Conservation (phyloP, 768 basidiomycete genomes). For the Lactarius indigo region DNA sequence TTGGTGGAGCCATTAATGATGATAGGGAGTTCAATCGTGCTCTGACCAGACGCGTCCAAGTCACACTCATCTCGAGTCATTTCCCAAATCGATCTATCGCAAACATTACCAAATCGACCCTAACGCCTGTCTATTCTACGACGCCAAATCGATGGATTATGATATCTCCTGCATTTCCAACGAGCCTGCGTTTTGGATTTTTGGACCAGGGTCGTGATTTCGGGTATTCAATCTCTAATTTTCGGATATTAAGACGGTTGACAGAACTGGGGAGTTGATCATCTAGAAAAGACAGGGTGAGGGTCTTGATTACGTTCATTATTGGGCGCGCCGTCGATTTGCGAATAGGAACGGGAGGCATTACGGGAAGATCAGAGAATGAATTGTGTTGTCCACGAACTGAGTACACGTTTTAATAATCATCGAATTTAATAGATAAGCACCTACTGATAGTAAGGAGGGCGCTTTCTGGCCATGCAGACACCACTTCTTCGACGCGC, state of each 20-base stretch:
- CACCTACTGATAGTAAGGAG: constrained; percentile 21
- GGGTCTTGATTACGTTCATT: constrained; percentile 24
- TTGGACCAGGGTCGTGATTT: constrained; percentile 14
- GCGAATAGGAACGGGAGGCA: constrained; percentile 23
- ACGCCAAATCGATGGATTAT: constrained; percentile 13
- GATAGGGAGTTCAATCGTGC: background rate
- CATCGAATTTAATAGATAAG: background rate
- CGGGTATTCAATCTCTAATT: constrained; percentile 20
- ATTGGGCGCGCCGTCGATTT: constrained; percentile 19
- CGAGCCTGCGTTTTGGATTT: constrained; percentile 8
- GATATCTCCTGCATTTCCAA: constrained; percentile 16
- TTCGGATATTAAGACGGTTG: constrained; percentile 11
- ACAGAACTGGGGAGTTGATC: constrained; percentile 22
- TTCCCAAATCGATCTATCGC: background rate
- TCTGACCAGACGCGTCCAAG: background rate
- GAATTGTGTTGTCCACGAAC: constrained; percentile 29
- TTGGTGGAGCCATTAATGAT: constrained; percentile 17
- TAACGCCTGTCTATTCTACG: background rate
- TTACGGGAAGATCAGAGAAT: constrained; percentile 31
- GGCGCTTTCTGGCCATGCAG: constrained; percentile 37
- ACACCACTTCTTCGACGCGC: constrained; percentile 50
- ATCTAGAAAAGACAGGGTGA: constrained; percentile 28
- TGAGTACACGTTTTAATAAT: constrained; percentile 4
- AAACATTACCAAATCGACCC: background rate
- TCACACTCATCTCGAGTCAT: constrained; percentile 3